A percentile compares a stretch with the other conserved stretches of the same genome.
Evolutionary conservation across 2,329 filamentous ascomycete species (phyloP).

Genomic region (Nigrospora sphaerica): DNA sequence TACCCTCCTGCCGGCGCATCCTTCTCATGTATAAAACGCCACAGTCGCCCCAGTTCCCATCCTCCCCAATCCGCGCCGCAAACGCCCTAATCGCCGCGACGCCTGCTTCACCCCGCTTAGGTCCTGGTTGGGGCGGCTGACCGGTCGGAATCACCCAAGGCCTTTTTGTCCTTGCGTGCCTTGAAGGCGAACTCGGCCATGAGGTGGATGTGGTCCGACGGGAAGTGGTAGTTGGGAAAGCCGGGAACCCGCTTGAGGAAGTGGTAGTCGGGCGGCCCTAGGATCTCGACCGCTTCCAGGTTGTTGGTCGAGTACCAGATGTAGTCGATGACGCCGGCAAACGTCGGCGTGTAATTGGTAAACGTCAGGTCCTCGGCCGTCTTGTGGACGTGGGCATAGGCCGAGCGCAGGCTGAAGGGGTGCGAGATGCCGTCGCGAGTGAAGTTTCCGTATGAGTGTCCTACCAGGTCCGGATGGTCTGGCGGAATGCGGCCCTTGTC

Average conservation of each 20-base stretch:
- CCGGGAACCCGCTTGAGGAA: conserved; percentile 83
- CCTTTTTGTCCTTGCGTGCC: conserved; percentile 73
- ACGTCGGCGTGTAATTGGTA: conserved; percentile 95
- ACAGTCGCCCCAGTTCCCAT: neutral
- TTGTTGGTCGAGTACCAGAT: conserved; percentile 96
- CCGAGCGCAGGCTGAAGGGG: conserved; percentile 87
- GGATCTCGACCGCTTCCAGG: conserved; percentile 73
- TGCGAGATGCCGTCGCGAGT: conserved; percentile 89
- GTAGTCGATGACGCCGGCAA: conserved; percentile 88
- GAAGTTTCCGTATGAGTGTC: conserved; percentile 85
- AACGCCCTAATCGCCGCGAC: neutral
- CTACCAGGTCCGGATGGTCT: conserved; percentile 72
- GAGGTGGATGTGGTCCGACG: conserved; percentile 84
- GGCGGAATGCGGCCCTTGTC: conserved; percentile 71
- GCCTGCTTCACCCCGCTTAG: neutral
- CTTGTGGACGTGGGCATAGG: conserved; percentile 76
- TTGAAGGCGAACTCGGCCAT: conserved; percentile 88
- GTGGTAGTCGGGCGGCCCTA: conserved; percentile 79
- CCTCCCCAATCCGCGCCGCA: neutral
- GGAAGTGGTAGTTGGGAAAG: conserved; percentile 92
- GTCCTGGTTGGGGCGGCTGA: conserved; percentile 1
- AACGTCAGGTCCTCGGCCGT: conserved; percentile 80
- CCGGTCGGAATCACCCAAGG: conserved; percentile 15
- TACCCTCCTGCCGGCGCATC: too few species aligned
- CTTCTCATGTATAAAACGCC: neutral